Percentiles rank a stretch among this genome's conserved stretches.
These are phyloP conservation scores for Termitomyces titanicus DNA, from an alignment of 768 basidiomycete genomes.

Conservation along the genomic window DNA sequence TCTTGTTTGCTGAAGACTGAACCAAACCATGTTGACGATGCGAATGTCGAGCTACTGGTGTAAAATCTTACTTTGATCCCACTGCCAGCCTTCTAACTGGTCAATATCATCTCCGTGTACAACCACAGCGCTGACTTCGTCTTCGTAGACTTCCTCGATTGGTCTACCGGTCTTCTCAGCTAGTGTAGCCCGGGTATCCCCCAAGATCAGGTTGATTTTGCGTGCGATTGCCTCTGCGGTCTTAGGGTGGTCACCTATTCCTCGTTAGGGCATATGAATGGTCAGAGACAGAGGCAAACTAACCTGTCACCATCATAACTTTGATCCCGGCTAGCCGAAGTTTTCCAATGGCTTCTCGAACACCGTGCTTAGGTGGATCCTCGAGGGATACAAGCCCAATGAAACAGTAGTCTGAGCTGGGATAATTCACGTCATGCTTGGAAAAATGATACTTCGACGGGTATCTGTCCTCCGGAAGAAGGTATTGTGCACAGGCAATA, in stretches of 20 bases:
- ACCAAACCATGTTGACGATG: neutral
- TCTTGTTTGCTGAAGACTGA: constrained; percentile 65
- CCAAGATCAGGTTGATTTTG: constrained; percentile 67
- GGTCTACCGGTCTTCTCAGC: constrained; percentile 51
- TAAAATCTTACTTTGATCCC: constrained; percentile 58
- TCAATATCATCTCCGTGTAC: constrained; percentile 71
- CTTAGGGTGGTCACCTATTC: constrained; percentile 62
- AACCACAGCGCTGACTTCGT: constrained; percentile 63
- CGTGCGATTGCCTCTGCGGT: constrained; percentile 72
- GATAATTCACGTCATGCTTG: constrained; percentile 51
- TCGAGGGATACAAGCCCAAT: constrained; percentile 64
- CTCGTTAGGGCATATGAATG: neutral
- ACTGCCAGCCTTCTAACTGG: constrained; percentile 64
- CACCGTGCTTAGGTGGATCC: constrained; percentile 70
- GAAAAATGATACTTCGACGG: constrained; percentile 47
- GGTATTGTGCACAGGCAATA: constrained; percentile 64
- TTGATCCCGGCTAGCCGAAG: constrained; percentile 70
- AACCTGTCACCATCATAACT: constrained; percentile 75
- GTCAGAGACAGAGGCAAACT: constrained; percentile 7
- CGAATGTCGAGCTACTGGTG: neutral
- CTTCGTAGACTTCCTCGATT: constrained; percentile 60
- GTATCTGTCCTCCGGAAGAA: constrained; percentile 49
- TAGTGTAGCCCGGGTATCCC: constrained; percentile 62
- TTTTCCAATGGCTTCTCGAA: constrained; percentile 68
- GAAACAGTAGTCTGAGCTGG: constrained; percentile 55